Evolutionary conservation across 352 stramenopile genomes (phyloP), one percentile per base, ranked within the genome.

Genomic region (Pythium insidiosum): DNA sequence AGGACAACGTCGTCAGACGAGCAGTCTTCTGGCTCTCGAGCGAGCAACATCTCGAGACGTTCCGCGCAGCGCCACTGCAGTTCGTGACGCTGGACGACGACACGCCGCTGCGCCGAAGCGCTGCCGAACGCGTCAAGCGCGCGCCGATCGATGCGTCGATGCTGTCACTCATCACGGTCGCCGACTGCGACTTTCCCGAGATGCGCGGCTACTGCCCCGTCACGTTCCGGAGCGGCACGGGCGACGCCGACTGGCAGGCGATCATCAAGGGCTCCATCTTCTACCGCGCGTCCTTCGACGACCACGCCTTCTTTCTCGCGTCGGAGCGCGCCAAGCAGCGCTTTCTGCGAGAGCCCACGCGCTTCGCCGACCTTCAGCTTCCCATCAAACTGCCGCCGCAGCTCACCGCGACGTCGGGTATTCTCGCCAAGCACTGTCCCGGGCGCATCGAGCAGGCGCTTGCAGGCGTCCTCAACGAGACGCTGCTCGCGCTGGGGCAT

Each of bases 131-230:
- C 18, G 51, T 82, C 5, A 18, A 18, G 3, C 63, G 59, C 39
- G 43, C 58, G 4, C 76, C 76, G 1, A 55, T 86, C 12, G 72
- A 78, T 20, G 60, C 72, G 18, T 88, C 76, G n/a, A 38, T 86
- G 11, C 12, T 86, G 26, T 85, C 72, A 28, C 56, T 88, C 15
- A 47, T 88, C 2, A 66, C 61, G 0, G 73, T 85, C 6, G 40
- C 63, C 7, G 74, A 86, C 38, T 86, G 71, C 24, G 68, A 84
- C 37, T 83, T 85, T 24, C 73, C 73, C 0, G 76, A 88, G 43
- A 50, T 86, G 36, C 82, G 80, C 56, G 76, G 73, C 6, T 88
- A 87, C 44, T 88, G 73, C 41, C 73, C 76, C 6, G 76, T 88
- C 19, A 86, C 71, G 3, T 86, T 85, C 38, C 50, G 68, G 16